Evolutionary conservation across 2,329 filamentous ascomycete species (phyloP).

Genomic region (Epicoccum sorghinum): DNA sequence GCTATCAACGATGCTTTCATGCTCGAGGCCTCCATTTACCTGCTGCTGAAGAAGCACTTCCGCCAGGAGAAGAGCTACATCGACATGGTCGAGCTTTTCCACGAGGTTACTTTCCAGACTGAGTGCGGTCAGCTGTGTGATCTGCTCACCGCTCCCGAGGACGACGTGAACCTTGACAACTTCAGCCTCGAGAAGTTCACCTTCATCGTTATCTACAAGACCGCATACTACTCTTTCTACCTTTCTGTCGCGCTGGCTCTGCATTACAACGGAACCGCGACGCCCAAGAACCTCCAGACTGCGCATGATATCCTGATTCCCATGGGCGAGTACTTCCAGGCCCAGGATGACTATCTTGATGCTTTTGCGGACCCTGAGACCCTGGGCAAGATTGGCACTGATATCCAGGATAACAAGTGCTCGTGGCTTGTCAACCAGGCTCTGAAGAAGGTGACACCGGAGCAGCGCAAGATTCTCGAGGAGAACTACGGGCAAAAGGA

Average conservation of each 20-base stretch:
- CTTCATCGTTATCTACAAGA: slow-evolving; percentile 99
- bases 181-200: slow-evolving; percentile 94
- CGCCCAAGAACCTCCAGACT: slow-evolving; percentile 85
- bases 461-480: slow-evolving; percentile 87
- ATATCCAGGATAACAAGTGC: slow-evolving; percentile 99
- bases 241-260: slow-evolving; percentile 92
- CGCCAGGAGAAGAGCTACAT: slow-evolving; percentile 84
- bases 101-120: slow-evolving; percentile 91
- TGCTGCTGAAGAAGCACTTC: slow-evolving; percentile 93
- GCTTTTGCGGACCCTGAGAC: slow-evolving; percentile 91
- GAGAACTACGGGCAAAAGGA: slow-evolving; percentile 96
- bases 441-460: slow-evolving; percentile 76
- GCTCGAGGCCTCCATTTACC: slow-evolving; percentile 89
- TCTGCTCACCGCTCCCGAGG: slow-evolving; percentile 93
- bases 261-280: slow-evolving; percentile 83
- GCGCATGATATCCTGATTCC: slow-evolving; percentile 92
- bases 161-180: slow-evolving; percentile 89
- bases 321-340: slow-evolving; percentile 98
- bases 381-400: slow-evolving; percentile 98
- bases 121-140: slow-evolving; percentile 95
- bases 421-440: slow-evolving; percentile 98
- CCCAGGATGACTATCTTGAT: slow-evolving; percentile 98
- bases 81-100: slow-evolving; percentile 94
- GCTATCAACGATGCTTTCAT: slow-evolving; percentile 99
- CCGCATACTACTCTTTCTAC: slow-evolving; percentile 99